A percentile compares a stretch with the other conserved stretches of the same genome.
phyloP scores from a whole-genome alignment of 1,139 yeast genomes.

The Magnusiomyces sp. region DNA sequence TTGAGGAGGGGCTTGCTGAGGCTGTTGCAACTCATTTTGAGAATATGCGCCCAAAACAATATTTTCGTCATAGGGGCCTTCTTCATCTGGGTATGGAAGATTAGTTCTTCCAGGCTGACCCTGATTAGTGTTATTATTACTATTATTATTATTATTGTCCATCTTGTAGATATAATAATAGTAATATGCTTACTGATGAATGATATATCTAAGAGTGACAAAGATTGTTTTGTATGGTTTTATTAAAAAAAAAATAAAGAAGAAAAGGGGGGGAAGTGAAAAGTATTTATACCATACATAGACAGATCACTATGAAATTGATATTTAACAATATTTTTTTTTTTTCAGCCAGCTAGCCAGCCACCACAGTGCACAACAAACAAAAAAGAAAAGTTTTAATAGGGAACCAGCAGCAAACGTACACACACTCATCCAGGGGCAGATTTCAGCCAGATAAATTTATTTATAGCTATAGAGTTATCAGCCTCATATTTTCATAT shows the following conservation, averaged over 20 bases:
- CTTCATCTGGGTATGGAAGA: constrained; percentile 1
- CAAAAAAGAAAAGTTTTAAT: neutral
- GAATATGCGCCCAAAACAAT: neutral
- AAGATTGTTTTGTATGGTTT: no score
- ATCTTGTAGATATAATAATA: neutral
- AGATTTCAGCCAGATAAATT: neutral
- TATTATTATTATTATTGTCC: neutral
- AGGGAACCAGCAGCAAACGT: neutral
- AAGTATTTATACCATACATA: neutral
- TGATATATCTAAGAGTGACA: no score
- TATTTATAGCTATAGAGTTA: neutral
- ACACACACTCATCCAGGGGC: neutral
- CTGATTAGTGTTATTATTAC: neutral
- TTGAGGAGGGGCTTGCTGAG: neutral
- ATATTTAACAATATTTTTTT: neutral
- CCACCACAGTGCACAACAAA: neutral
- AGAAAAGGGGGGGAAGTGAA: neutral
- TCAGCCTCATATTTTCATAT: neutral
- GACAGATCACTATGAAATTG: neutral
- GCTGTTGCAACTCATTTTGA: neutral
- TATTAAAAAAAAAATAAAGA: neutral
- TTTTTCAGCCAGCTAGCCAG: neutral
- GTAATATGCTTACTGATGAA: no score
- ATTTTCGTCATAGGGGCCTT: constrained; percentile 1
- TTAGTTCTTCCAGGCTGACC: neutral